Evolutionary conservation across 768 basidiomycete species (phyloP), one percentile per base, ranked within the genome.

Genomic region (Exidia glandulosa): DNA sequence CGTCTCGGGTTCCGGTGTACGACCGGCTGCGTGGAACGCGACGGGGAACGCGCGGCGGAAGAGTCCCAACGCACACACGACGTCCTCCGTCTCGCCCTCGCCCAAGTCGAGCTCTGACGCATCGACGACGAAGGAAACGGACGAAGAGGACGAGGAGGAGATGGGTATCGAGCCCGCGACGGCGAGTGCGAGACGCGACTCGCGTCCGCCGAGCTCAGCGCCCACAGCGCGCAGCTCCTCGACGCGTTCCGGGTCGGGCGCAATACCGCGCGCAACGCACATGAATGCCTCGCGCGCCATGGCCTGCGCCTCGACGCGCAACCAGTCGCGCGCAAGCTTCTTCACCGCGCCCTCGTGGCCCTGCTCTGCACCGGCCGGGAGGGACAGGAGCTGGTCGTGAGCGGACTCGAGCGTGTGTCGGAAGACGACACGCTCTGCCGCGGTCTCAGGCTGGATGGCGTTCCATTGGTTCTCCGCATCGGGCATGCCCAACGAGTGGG

Each of bases 1-100:
- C 50, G 19, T n/a, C 47, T 52, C 27, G n/a, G 29, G 29, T n/a
- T n/a, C n/a, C n/a, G n/a, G n/a, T n/a, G n/a, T n/a, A n/a, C n/a
- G n/a, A n/a, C n/a, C n/a, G 59, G 58, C 58, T 13, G 68, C 66
- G n/a, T 62, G 36, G 36, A 64, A 58, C 34, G 65, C 66, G 7
- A 67, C 63, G 19, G 77, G 73, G 70, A 89, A 90, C 57, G 87
- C 76, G 50, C 76, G 79, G 6, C 79, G 76, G 64, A 85, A 86
- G 29, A 89, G 71, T 32, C 85, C 73, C 48, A 85, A 73, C 45
- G 86, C 84, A 45, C 73, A 76, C 50, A 89, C 71, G 27, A 90
- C 77, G 56, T 74, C 68, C 9, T 71, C 65, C 57, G 63, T 61
- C 29, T 30, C 36, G 47, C 71, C 71, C 14, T 67, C 67, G 2